These are phyloP conservation scores for Diutina siamensis DNA, from an alignment of 1,139 yeast genomes.

Conservation along the genomic window DNA sequence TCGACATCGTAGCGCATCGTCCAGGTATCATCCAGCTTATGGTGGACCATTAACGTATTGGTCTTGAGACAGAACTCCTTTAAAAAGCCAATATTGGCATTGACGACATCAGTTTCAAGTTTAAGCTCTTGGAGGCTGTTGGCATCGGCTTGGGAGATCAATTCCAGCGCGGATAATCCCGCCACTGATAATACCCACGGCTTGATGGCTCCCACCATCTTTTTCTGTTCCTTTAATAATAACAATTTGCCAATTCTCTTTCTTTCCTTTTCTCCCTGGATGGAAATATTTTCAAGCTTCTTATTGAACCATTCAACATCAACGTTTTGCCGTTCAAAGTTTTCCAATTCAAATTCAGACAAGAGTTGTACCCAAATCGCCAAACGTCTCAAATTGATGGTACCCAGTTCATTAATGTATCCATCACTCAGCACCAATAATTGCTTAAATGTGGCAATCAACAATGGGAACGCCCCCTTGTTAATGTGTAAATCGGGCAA, in stretches of 20 bases:
- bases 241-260: constrained; percentile 54
- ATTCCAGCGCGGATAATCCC: constrained; percentile 8
- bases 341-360: constrained; percentile 68
- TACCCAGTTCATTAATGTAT: constrained; percentile 85
- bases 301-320: constrained; percentile 60
- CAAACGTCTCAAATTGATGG: constrained; percentile 62
- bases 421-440: constrained; percentile 55
- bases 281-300: constrained; percentile 68
- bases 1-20: constrained; percentile 13
- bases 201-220: constrained; percentile 44
- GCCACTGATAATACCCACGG: constrained; percentile 46
- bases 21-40: constrained; percentile 9
- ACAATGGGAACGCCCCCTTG: constrained; percentile 80
- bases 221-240: constrained; percentile 63
- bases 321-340: constrained; percentile 56
- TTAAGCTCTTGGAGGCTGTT: constrained; percentile 13
- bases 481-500: constrained; percentile 90
- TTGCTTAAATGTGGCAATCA: constrained; percentile 77
- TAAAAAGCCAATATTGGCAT: background rate
- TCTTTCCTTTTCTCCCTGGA: constrained; percentile 60
- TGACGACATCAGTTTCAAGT: constrained; percentile 10
- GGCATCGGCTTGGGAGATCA: constrained; percentile 14
- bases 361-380: constrained; percentile 57
- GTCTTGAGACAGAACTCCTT: background rate
- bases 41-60: background rate